Evolutionary conservation across 2,329 filamentous ascomycete genomes (phyloP).

Genomic region (Fusarium phyllophilum): DNA sequence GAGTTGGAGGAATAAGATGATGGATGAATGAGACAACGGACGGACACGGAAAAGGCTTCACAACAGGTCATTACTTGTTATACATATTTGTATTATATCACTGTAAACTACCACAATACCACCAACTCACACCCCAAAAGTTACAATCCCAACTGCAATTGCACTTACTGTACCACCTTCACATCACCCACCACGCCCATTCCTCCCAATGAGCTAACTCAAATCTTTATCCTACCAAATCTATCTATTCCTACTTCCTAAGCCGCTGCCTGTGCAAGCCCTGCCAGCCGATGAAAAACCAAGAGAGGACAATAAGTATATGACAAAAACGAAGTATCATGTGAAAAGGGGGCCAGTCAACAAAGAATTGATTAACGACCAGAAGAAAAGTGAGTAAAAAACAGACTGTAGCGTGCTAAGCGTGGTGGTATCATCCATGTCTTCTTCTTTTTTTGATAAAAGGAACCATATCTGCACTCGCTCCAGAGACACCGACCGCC

Average conservation of each 20-base stretch:
- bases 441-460: constrained; percentile 46
- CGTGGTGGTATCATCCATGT: constrained; percentile 57
- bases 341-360: constrained; percentile 14
- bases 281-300: constrained; percentile 23
- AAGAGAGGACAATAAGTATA: constrained; percentile 34
- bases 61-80: constrained; percentile 12
- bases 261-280: constrained; percentile 22
- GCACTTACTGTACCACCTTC: constrained; percentile 14
- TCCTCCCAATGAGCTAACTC: constrained; percentile 17
- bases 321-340: constrained; percentile 33
- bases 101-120: constrained; percentile 32
- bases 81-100: constrained; percentile 37
- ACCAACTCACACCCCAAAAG: constrained; percentile 22
- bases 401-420: constrained; percentile 50
- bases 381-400: constrained; percentile 33
- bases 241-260: constrained; percentile 40
- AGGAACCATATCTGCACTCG: constrained; percentile 44
- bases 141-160: constrained; percentile 8
- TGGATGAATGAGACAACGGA: not conserved
- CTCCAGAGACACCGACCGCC: constrained; percentile 3
- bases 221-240: constrained; percentile 44
- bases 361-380: constrained; percentile 29
- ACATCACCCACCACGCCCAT: not conserved
- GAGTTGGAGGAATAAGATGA: not conserved
- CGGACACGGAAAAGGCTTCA: constrained; percentile 11